Conservation (phyloP, 2,329 filamentous ascomycete species). For the Botrytis hyacinthi region DNA sequence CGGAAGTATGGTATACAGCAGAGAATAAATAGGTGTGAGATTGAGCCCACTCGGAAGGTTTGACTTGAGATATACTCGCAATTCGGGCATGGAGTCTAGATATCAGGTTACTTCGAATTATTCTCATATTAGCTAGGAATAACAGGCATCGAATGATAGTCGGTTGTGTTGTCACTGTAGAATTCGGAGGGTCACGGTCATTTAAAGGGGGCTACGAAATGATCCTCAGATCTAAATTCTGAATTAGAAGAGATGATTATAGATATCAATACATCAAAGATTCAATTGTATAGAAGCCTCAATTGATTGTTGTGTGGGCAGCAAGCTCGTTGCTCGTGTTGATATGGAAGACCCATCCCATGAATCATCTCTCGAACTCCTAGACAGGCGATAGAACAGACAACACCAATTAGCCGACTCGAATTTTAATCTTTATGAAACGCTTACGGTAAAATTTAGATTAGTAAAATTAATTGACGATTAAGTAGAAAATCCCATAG, state of each 20-base stretch:
- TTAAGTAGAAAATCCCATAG: neutral
- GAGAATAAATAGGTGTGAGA: no score
- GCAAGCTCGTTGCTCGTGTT: neutral
- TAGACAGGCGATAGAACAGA: no score
- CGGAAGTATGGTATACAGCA: no score
- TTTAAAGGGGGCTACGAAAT: neutral
- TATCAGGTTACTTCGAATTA: neutral
- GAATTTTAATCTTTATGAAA: neutral
- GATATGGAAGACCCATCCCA: neutral
- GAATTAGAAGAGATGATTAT: neutral
- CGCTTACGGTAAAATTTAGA: neutral
- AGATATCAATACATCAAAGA: neutral
- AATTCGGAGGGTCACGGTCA: neutral
- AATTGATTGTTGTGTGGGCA: neutral
- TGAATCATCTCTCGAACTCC: no score
- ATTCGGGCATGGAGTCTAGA: neutral
- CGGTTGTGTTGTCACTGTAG: neutral
- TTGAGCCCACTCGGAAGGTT: no score
- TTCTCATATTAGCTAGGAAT: neutral
- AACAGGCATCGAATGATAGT: fast-evolving
- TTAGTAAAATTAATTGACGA: neutral
- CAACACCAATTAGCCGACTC: neutral
- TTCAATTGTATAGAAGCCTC: neutral
- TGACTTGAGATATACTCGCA: no score
- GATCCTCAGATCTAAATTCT: neutral